These are phyloP conservation scores for Mentha longifolia DNA, from an alignment of 257 asterid genomes.

Conservation along the genomic window DNA sequence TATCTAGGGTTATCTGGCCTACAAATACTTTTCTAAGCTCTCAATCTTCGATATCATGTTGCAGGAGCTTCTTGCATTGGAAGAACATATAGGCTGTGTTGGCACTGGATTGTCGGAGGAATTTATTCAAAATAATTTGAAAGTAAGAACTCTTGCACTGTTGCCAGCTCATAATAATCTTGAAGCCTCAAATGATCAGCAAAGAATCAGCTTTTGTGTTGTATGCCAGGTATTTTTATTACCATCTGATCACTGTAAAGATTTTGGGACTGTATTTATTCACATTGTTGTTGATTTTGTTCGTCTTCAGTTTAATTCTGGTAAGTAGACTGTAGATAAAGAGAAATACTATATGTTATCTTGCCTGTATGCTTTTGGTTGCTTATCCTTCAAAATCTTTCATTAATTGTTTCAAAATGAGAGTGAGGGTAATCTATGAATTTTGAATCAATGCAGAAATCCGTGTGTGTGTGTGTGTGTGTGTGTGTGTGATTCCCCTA, in stretches of 20 bases:
- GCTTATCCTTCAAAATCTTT: no score
- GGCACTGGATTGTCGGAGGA: slow-evolving; percentile 71
- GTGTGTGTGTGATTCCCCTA: no score
- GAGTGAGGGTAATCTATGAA: no score
- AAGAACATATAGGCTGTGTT: slow-evolving; percentile 80
- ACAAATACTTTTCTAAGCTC: not conserved
- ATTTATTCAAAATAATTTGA: slow-evolving; percentile 49
- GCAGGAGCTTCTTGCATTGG: slow-evolving; percentile 90
- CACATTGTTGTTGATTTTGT: not conserved
- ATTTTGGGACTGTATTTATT: not conserved
- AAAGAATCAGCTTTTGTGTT: slow-evolving; percentile 58
- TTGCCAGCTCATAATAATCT: slow-evolving; percentile 35
- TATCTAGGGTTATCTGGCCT: not conserved
- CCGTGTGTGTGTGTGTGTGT: no score
- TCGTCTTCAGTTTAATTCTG: not conserved
- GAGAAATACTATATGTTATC: not conserved
- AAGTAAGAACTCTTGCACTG: slow-evolving; percentile 49
- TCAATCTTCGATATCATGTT: slow-evolving; percentile 15
- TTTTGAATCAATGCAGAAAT: no score
- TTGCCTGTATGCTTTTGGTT: not conserved
- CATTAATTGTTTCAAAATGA: no score
- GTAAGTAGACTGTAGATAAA: not conserved
- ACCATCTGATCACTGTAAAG: not conserved
- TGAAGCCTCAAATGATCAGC: slow-evolving; percentile 46
- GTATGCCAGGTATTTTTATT: slow-evolving; percentile 68